A percentile compares a stretch with the other conserved stretches of the same genome.
Conservation (phyloP, 1,284 basidiomycete genomes). For the Sporisorium sorghi region DNA sequence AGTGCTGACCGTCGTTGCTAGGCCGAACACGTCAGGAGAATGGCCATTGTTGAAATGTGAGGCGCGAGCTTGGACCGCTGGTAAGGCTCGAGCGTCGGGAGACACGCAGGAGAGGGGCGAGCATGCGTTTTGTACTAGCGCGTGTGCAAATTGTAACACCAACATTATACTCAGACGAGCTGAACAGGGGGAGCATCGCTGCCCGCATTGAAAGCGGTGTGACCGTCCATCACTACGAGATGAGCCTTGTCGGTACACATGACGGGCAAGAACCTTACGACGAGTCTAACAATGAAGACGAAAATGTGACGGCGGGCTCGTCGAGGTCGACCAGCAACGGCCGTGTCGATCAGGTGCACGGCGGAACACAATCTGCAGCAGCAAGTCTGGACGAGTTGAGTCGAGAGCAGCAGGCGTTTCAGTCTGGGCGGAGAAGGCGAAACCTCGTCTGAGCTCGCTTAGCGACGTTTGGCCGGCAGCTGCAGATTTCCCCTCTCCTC, state of each 20-base stretch:
- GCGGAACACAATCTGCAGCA: not conserved
- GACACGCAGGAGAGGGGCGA: not conserved
- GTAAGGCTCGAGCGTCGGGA: not conserved
- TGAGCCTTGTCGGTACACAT: not conserved
- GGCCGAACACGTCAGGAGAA: no score
- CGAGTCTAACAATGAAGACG: not conserved
- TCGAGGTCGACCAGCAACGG: not conserved
- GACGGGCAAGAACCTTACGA: not conserved
- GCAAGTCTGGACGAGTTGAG: not conserved
- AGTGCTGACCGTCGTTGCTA: not conserved
- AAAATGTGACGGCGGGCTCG: not conserved
- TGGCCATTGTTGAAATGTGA: not conserved
- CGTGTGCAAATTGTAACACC: slow-evolving; percentile 9
- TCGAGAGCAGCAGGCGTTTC: no score
- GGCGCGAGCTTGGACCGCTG: not conserved
- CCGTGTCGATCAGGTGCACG: not conserved
- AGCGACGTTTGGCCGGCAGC: not conserved
- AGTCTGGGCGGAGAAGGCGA: not conserved
- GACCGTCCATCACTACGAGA: no score
- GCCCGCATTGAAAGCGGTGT: not conserved
- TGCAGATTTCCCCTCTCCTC: not conserved
- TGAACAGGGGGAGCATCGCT: not conserved
- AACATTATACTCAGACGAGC: not conserved
- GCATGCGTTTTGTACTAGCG: slow-evolving; percentile 2
- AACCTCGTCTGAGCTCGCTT: not conserved